These are phyloP conservation scores for Rhodotorula sp. DNA, from an alignment of 1,284 basidiomycete genomes.

Conservation along the genomic window DNA sequence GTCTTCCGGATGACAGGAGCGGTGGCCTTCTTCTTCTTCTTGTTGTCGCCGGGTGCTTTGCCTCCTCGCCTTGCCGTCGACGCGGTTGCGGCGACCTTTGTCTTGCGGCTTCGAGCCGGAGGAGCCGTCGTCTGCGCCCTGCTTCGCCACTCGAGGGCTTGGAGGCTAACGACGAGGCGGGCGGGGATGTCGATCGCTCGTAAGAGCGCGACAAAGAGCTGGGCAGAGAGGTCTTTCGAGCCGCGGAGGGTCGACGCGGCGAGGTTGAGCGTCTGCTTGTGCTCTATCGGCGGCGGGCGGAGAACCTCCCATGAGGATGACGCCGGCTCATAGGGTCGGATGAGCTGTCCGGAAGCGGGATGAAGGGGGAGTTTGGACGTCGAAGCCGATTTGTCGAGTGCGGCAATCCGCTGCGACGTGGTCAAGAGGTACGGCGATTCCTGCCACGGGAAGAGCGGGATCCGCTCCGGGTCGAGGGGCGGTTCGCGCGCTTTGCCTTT, in stretches of 20 bases:
- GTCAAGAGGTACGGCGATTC: constrained; percentile 11
- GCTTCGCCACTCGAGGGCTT: constrained; percentile 61
- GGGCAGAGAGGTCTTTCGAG: constrained; percentile 81
- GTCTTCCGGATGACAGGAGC: background rate
- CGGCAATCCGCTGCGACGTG: background rate
- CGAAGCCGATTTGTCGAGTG: background rate
- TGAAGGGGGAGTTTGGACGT: constrained; percentile 1
- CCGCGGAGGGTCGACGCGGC: constrained; percentile 61
- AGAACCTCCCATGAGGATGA: constrained; percentile 18
- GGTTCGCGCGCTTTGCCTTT: constrained; percentile 17
- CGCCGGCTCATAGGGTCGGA: constrained; percentile 10
- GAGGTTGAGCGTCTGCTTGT: background rate
- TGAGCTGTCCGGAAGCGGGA: background rate
- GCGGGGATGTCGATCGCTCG: constrained; percentile 83
- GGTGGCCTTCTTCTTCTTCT: too few relatives aligned
- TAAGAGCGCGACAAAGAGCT: constrained; percentile 87
- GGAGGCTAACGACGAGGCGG: constrained; percentile 82
- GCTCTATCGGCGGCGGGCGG: background rate
- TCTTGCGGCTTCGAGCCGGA: constrained; percentile 23
- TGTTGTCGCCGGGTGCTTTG: background rate
- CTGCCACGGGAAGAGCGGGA: constrained; percentile 16
- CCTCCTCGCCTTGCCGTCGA: constrained; percentile 17
- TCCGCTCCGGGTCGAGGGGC: background rate
- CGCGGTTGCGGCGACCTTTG: constrained; percentile 19
- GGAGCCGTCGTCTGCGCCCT: constrained; percentile 62